Percentiles rank a stretch among this genome's conserved stretches.
Evolutionary conservation across 495 filamentous ascomycete genomes (phyloP).

Genomic region (Ramalina peruviana): DNA sequence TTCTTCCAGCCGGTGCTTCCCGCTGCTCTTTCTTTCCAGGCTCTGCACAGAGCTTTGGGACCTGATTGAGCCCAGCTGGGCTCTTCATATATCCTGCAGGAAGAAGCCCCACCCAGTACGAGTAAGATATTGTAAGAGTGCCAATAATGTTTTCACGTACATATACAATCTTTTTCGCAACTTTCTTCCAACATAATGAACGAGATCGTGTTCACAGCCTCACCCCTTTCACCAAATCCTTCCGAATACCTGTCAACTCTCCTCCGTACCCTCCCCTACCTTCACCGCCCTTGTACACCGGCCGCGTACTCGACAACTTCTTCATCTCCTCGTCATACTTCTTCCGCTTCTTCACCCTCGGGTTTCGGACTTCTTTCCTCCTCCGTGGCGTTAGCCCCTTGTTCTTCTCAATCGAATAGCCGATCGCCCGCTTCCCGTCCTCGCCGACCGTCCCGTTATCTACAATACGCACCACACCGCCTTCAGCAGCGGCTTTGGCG

Average conservation of each 20-base stretch:
- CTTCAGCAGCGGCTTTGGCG: conserved; percentile 37
- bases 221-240: conserved; percentile 77
- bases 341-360: conserved; percentile 93
- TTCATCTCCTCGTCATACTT: conserved; percentile 88
- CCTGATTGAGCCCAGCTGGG: too few species aligned
- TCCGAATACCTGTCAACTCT: conserved; percentile 93
- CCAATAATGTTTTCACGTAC: too few species aligned
- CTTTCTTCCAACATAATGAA: too few species aligned
- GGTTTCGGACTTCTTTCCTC: conserved; percentile 87
- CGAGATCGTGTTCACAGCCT: conserved; percentile 44
- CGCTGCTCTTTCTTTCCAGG: too few species aligned
- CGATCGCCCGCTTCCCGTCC: conserved; percentile 80
- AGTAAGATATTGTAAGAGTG: too few species aligned
- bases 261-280: conserved; percentile 77
- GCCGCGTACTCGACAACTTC: conserved; percentile 74
- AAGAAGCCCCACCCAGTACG: too few species aligned
- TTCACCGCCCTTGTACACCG: conserved; percentile 79
- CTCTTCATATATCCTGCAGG: too few species aligned
- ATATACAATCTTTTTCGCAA: too few species aligned
- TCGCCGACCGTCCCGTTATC: conserved; percentile 45
- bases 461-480: conserved; percentile 39
- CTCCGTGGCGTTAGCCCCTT: conserved; percentile 81
- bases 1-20: too few species aligned
- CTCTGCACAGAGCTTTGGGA: too few species aligned
- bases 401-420: conserved; percentile 90